Conservation (phyloP, 306 rosid species). For the Rosa rugosa region DNA sequence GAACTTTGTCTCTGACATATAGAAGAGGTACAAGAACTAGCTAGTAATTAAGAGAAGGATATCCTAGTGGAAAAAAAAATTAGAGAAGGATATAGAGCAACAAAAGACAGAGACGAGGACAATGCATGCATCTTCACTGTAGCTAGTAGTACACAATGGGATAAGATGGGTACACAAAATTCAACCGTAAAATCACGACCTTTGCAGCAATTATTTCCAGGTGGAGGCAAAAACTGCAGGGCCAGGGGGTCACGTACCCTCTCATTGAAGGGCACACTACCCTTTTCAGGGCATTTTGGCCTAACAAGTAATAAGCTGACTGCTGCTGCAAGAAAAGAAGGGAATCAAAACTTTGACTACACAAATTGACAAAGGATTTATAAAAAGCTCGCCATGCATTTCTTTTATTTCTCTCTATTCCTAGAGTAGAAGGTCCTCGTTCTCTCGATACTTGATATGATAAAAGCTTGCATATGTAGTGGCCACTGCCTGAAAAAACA, state of each 20-base stretch:
- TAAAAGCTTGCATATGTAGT: conserved; percentile 32
- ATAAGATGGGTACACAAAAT: not conserved
- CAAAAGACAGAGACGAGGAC: not conserved
- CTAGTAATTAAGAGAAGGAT: not conserved
- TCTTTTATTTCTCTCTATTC: conserved; percentile 20
- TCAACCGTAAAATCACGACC: not conserved
- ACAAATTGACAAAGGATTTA: not conserved
- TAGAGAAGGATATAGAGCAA: not conserved
- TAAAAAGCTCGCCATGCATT: not conserved
- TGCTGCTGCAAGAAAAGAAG: not conserved
- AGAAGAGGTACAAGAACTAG: not conserved
- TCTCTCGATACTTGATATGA: conserved; percentile 30
- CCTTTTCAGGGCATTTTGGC: not conserved
- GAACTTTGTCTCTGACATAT: not conserved
- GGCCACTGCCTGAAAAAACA: conserved; percentile 30
- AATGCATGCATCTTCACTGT: not conserved
- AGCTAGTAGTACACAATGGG: not conserved
- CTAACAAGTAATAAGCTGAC: not conserved
- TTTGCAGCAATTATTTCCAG: not conserved
- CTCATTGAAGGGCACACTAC: not conserved
- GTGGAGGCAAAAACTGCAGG: not conserved
- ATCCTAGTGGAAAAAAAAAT: not conserved
- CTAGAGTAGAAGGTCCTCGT: conserved; percentile 33
- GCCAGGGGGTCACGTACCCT: not conserved
- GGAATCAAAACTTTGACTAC: conserved; percentile 1